A percentile compares a stretch with the other conserved stretches of the same genome.
Conservation (phyloP, 2,329 filamentous ascomycete species). For the Hymenoscyphus occultus region DNA sequence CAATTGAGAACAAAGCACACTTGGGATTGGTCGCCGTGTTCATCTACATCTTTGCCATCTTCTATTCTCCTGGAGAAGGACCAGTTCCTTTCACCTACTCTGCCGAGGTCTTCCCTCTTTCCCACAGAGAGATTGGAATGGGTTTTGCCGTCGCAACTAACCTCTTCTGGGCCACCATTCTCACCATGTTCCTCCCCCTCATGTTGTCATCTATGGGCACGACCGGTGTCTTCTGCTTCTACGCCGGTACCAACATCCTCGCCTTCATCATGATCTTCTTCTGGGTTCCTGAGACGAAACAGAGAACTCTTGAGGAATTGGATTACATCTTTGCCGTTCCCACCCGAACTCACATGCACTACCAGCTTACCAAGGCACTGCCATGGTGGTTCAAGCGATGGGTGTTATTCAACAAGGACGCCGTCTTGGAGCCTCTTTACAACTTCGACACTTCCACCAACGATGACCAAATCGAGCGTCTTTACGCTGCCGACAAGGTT, state of each 20-base stretch:
- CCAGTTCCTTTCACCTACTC: conserved; percentile 60
- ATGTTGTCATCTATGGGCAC: conserved; percentile 29
- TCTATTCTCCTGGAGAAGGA: conserved; percentile 64
- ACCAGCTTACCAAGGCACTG: conserved; percentile 31
- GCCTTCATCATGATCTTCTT: conserved; percentile 56
- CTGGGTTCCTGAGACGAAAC: conserved; percentile 58
- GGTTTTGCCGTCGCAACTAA: conserved; percentile 60
- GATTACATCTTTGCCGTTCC: conserved; percentile 47
- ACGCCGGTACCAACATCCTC: conserved; percentile 53
- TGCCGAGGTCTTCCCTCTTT: conserved; percentile 62
- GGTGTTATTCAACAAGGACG: conserved; percentile 38
- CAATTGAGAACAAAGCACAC: conserved; percentile 40
- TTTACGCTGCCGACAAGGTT: conserved; percentile 19
- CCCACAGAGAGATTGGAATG: conserved; percentile 63
- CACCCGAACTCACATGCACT: conserved; percentile 32
- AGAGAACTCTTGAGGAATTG: conserved; percentile 35
- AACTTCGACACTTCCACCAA: conserved; percentile 40
- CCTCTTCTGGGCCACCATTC: conserved; percentile 56
- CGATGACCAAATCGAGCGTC: conserved; percentile 17
- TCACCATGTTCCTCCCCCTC: conserved; percentile 52
- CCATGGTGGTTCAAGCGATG: conserved; percentile 28
- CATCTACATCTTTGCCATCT: conserved; percentile 62
- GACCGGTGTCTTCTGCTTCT: conserved; percentile 50
- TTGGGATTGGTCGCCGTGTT: conserved; percentile 57
- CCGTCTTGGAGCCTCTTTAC: conserved; percentile 49